Evolutionary conservation across 257 asterid genomes (phyloP), one percentile per base, ranked within the genome.

Genomic region (Salvia splendens): DNA sequence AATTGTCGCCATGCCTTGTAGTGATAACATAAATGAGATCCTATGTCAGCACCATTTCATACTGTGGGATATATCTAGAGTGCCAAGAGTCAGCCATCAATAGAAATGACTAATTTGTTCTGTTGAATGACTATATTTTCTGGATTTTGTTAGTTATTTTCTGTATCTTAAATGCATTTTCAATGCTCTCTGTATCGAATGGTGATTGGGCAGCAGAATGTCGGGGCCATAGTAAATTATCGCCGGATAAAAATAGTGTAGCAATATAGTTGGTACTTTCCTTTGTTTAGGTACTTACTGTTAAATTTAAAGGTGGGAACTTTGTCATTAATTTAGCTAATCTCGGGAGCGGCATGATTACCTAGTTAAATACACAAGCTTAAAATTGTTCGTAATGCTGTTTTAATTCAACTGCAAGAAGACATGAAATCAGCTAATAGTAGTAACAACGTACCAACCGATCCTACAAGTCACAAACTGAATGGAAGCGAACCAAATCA

Each of bases 361-460:
- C 48, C 55, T 42, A 12, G 20, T 42, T 46, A 51, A 24, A 62
- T 28, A 30, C 16, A n/a, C 11, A 9, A 54, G 41, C 4, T 38
- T 48, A 20, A 41, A 49, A 32, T 54, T 38, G 46, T 49, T 12
- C 33, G 65, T 15, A 28, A 70, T 74, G 45, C 14, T 68, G 17
- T 57, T 64, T 32, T 94, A 79, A 79, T 94, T 68, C 99, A 94
- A 83, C 87, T 94, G 47, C 97, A 94, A 84, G 99, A 91, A 81
- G 99, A 94, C 71, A 78, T 94, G 95, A 93, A 93, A 79, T 79
- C 90, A 17, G 82, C 73, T 20, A 82, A 84, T 50, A 95, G 83
- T 54, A 77, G 72, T 53, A 91, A 82, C 41, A 72, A 62, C 46
- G 71, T 70, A 36, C 58, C 43, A 50, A 80, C 65, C 2, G 82